Conservation (phyloP, 176 grass and related monocot species). For the Musa acuminata region DNA sequence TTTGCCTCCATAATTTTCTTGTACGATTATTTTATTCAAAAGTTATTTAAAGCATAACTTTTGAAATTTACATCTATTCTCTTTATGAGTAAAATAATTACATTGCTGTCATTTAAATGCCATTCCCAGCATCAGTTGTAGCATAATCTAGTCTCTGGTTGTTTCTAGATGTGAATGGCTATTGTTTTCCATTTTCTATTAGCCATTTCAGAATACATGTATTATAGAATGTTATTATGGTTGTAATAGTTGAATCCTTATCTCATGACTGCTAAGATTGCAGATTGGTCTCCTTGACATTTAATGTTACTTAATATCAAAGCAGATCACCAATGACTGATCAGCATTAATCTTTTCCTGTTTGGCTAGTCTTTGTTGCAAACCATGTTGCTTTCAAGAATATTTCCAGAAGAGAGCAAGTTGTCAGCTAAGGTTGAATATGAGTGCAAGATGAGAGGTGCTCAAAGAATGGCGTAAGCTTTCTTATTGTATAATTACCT, state of each 20-base stretch:
- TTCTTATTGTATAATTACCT: constrained; percentile 15
- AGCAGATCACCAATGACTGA: background rate
- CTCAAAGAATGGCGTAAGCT: constrained; percentile 95
- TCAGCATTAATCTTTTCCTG: constrained; percentile 1
- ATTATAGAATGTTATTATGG: background rate
- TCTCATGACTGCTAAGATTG: background rate
- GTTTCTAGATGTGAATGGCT: background rate
- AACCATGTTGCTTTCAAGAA: constrained; percentile 87
- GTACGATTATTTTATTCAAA: background rate
- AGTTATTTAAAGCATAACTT: background rate
- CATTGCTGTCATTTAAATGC: background rate
- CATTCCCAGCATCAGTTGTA: background rate
- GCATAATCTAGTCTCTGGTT: background rate
- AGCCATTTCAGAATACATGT: background rate
- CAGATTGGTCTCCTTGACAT: background rate
- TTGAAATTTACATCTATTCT: background rate
- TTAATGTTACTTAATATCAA: background rate
- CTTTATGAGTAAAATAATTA: background rate
- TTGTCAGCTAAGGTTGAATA: constrained; percentile 79
- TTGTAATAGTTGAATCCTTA: background rate
- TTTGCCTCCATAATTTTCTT: background rate
- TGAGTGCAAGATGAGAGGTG: constrained; percentile 96
- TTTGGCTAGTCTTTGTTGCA: constrained; percentile 74
- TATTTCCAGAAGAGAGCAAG: constrained; percentile 59
- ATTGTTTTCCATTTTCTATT: no score